Conservation (phyloP, 306 rosid species). For the Hylodesmum podocarpum region DNA sequence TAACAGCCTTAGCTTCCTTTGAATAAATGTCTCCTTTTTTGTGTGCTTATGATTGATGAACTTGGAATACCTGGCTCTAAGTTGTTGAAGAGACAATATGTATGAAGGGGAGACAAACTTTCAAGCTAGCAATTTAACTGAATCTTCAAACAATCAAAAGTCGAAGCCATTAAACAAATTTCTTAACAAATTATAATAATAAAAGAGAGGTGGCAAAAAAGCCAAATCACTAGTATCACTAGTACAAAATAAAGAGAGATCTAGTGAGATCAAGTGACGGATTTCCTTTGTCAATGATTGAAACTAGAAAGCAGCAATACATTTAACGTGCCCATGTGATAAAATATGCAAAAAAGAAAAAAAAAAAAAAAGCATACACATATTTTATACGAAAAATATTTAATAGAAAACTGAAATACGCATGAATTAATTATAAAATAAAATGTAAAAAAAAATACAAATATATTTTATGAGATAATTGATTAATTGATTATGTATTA, state of each 20-base stretch:
- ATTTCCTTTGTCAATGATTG: constrained; percentile 26
- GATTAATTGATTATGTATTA: too few relatives aligned
- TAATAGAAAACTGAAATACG: too few relatives aligned
- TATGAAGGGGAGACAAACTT: constrained; percentile 18
- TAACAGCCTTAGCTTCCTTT: not conserved
- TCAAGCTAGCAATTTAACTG: not conserved
- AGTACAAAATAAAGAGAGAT: not conserved
- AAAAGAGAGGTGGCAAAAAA: not conserved
- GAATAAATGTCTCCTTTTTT: not conserved
- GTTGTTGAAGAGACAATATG: not conserved
- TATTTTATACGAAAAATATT: too few relatives aligned
- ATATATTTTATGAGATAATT: too few relatives aligned
- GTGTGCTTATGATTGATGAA: not conserved
- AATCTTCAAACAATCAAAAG: constrained; percentile 6
- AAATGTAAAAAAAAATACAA: too few relatives aligned
- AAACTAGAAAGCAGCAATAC: not conserved
- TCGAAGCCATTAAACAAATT: not conserved
- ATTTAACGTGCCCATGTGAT: not conserved
- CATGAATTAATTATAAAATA: too few relatives aligned
- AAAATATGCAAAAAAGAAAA: not conserved
- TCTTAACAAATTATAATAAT: too few relatives aligned
- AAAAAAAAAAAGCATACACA: too few relatives aligned
- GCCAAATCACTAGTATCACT: not conserved
- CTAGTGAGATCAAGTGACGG: not conserved
- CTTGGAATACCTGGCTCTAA: not conserved